Evolutionary conservation across 2,329 filamentous ascomycete genomes (phyloP).

Genomic region (Colletotrichum simmondsii): DNA sequence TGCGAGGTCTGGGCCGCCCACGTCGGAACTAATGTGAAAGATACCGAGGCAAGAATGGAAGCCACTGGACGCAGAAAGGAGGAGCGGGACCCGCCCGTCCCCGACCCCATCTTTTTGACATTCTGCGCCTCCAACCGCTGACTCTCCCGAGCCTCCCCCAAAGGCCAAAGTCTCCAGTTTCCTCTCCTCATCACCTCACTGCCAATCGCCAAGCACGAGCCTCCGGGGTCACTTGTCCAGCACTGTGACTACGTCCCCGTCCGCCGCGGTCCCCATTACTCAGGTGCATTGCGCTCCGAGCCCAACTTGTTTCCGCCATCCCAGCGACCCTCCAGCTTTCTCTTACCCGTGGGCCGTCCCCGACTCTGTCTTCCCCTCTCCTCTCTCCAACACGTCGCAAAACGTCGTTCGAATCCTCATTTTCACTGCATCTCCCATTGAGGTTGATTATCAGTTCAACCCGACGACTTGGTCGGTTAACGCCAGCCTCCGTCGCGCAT

Average conservation of each 20-base stretch:
- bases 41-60: conserved; percentile 22
- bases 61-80: background rate
- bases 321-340: conserved; percentile 2
- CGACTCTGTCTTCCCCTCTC: conserved; percentile 6
- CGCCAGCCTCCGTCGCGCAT: background rate
- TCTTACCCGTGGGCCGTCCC: background rate
- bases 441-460: background rate
- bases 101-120: conserved; percentile 26
- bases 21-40: background rate
- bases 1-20: background rate
- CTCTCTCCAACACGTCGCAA: background rate
- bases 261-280: conserved; percentile 9
- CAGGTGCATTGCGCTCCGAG: conserved; percentile 2
- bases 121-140: conserved; percentile 5
- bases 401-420: conserved; percentile 6
- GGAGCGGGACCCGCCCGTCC: background rate
- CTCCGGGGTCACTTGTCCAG: conserved; percentile 14
- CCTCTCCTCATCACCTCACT: background rate
- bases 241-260: conserved; percentile 10
- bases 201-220: conserved; percentile 22
- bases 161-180: conserved; percentile 1
- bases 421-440: conserved; percentile 3
- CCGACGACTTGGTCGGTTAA: background rate
- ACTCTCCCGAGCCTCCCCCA: background rate
- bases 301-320: conserved; percentile 20